Evolutionary conservation across 1,284 basidiomycete species (phyloP), one percentile per base, ranked within the genome.

Genomic region (Naganishia liquefaciens): DNA sequence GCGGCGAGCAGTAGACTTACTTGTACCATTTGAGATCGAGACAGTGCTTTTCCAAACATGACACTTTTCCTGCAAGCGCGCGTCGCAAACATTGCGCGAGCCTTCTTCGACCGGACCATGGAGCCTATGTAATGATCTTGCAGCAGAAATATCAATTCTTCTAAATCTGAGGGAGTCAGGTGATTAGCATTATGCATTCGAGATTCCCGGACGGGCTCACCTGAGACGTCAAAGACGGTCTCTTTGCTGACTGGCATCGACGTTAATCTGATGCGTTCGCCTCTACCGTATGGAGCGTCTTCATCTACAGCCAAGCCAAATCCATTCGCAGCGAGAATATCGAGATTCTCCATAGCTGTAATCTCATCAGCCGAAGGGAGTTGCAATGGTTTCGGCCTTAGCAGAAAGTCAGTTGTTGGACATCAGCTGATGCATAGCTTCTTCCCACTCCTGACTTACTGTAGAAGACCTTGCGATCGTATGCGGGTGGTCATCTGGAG

Each of bases 71-170:
- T 79, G 77, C 96, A 99, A 0, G 96, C 96, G 47, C 95, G 85
- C 83, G 88, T 91, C 0, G 96, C 96, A 75, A 99, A 97, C 93
- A 99, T 97, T 9, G 87, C 83, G 19, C 93, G 84, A n/a, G 90
- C 92, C 76, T 97, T 99, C 10, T 88, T 88, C 75, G 91, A 95
- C 44, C 93, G 83, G 0, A 95, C 88, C 83, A 90, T 89, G 70
- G 88, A 86, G 1, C 89, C 88, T 0, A 82, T 79, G 0, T 88
- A 87, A 10, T 83, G 82, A 70, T 96, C 92, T 43, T 86, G 85
- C 77, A 99, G 83, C 37, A 93, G 80, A 70, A 93, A 87, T 10
- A 99, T 83, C 15, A 99, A 83, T 73, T 99, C 95, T 76, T 96
- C 94, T n/a, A 99, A 82, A 78, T 99, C 95, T 95, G 73, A 10